Conservation (phyloP, 306 rosid species). For the Gastrolobium villosum region DNA sequence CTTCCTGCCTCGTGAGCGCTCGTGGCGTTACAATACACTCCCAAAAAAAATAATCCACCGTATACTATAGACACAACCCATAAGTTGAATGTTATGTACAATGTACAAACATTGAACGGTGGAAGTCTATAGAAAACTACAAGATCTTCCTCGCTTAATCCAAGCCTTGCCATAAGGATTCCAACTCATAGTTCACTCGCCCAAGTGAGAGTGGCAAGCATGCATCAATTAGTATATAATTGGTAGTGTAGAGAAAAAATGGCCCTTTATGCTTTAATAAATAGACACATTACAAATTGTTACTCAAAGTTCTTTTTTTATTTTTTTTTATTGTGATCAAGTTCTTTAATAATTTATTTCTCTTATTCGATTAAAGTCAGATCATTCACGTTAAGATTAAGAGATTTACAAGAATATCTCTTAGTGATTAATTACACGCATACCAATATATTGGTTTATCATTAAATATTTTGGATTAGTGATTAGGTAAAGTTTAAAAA, state of each 20-base stretch:
- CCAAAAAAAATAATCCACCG: background rate
- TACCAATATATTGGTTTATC: background rate
- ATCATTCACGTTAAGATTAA: background rate
- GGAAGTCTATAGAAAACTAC: background rate
- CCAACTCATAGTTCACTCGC: slow-evolving; percentile 1
- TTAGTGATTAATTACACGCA: background rate
- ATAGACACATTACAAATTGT: background rate
- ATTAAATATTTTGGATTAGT: background rate
- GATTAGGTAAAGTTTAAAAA: background rate
- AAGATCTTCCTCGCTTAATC: too few species aligned
- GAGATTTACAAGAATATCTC: too few species aligned
- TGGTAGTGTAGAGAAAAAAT: background rate
- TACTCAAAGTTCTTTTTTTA: background rate
- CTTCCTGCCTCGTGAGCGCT: too few species aligned
- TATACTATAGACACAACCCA: background rate
- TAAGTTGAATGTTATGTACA: slow-evolving; percentile 10
- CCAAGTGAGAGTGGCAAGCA: background rate
- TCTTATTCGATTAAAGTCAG: background rate
- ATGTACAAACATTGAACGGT: background rate
- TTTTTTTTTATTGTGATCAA: too few species aligned
- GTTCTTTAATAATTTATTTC: background rate
- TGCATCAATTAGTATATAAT: background rate
- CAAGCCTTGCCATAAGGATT: background rate
- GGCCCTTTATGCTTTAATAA: background rate
- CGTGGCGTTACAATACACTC: too few species aligned